These are phyloP conservation scores for Candida krabiensis DNA, from an alignment of 805 yeast species.

Conservation along the genomic window DNA sequence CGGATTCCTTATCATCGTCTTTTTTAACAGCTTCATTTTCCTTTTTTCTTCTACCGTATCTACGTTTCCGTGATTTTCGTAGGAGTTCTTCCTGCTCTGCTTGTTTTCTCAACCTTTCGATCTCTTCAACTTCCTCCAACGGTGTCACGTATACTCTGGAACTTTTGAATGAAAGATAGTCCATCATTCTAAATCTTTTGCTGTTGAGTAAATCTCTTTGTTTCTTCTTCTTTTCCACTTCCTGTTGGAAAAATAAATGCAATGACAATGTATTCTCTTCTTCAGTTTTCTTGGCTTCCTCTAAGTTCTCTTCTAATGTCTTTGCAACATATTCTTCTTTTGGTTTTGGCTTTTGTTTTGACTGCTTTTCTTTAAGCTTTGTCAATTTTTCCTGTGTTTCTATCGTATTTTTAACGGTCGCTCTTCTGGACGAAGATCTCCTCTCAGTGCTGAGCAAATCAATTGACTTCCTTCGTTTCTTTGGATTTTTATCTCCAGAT, in stretches of 20 bases:
- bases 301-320: constrained; percentile 71
- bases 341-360: constrained; percentile 23
- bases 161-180: constrained; percentile 56
- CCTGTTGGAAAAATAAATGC: constrained; percentile 80
- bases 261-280: constrained; percentile 69
- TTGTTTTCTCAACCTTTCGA: constrained; percentile 33
- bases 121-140: constrained; percentile 54
- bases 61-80: constrained; percentile 33
- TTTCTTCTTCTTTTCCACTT: constrained; percentile 71
- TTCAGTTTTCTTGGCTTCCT: constrained; percentile 89
- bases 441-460: constrained; percentile 45
- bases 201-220: constrained; percentile 73
- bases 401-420: constrained; percentile 75
- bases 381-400: constrained; percentile 73
- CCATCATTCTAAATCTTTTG: constrained; percentile 57
- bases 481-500: constrained; percentile 22
- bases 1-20: too few relatives aligned
- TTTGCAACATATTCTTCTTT: constrained; percentile 42
- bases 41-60: constrained; percentile 41
- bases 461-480: constrained; percentile 12
- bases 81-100: constrained; percentile 35
- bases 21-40: too few relatives aligned
- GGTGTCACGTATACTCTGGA: constrained; percentile 58
- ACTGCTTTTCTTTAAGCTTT: constrained; percentile 61
- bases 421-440: constrained; percentile 72